Evolutionary conservation across 2,329 filamentous ascomycete species (phyloP), one percentile per base, ranked within the genome.

Genomic region (Fusarium sublunatum): DNA sequence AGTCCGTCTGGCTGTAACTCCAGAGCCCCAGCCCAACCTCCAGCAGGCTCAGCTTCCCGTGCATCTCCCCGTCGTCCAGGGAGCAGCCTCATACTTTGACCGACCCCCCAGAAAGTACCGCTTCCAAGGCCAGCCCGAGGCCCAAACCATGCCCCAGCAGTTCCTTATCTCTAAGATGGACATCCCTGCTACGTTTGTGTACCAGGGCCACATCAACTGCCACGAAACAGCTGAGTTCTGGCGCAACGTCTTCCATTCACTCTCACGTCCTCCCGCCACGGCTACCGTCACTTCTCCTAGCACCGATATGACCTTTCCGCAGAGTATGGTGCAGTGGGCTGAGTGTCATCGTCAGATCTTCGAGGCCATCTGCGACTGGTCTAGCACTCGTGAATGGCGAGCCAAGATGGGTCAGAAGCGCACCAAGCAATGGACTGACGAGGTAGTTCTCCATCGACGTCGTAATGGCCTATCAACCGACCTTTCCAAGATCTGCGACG

Each of bases 341-440:
- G 10, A 6, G 2, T 38, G 55, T 4, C 22, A 68, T 11, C 56
- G 51, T 4, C 39, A 66, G 6, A 50, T 64, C 2, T 70, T 69
- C 12, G 64, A 64, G 1, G 65, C 68, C 22, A 61, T 69, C 12
- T 65, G 58, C 15, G 68, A 70, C 47, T 64, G 58, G 56, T 54
- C 65, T 5, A 46, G 45, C 12, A n/a, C 22, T 1, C 22, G 40
- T 4, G 65, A 61, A n/a, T 70, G 68, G 68, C 53, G 66, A 2
- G 57, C 51, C 8, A 67, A 54, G 32, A 66, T 70, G 68, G 61
- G 68, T 0, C 51, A 53, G 9, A 35, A 43, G 1, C 43, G 45
- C 7, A 42, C 51, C 22, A 42, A 32, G 28, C 26, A 44, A 5
- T 70, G 68, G 68, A 31, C 58, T 0, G 47, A 38, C 1, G 56